A percentile compares a stretch with the other conserved stretches of the same genome.
Evolutionary conservation across 805 yeast species (phyloP).

Genomic region (Starmerella bombicola): DNA sequence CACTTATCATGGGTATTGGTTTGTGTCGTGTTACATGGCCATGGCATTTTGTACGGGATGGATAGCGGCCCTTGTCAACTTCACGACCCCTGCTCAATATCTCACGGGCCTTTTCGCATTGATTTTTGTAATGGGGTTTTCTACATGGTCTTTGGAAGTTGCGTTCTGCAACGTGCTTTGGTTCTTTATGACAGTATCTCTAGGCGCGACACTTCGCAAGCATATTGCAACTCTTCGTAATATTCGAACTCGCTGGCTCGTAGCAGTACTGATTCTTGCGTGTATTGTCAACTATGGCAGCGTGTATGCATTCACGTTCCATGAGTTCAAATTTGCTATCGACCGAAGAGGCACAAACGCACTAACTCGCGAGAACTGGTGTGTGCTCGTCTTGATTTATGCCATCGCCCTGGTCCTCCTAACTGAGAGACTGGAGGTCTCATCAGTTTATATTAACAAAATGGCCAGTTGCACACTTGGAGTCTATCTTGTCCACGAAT

Average conservation of each 20-base stretch:
- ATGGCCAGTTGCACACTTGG: conserved; percentile 10
- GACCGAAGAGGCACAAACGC: conserved; percentile 10
- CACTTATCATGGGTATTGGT: conserved; percentile 10
- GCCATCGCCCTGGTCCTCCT: conserved; percentile 7
- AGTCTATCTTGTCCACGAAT: conserved; percentile 16
- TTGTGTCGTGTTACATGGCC: conserved; percentile 9
- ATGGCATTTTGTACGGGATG: conserved; percentile 8
- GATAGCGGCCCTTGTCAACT: conserved; percentile 5
- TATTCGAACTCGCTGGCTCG: conserved; percentile 5
- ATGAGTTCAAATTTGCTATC: conserved; percentile 1
- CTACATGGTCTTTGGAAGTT: conserved; percentile 4
- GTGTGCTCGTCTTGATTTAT: conserved; percentile 2
- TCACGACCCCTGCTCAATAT: conserved; percentile 8
- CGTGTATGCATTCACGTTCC: conserved; percentile 5
- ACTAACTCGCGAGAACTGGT: conserved; percentile 10
- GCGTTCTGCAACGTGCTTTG: conserved; percentile 8
- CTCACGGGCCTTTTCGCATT: conserved; percentile 3
- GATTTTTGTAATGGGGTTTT: conserved; percentile 4
- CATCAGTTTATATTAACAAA: conserved; percentile 3
- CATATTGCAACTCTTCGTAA: background rate
- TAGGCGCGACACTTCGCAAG: conserved; percentile 13
- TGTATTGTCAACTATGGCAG: conserved; percentile 3
- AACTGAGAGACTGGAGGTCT: background rate
- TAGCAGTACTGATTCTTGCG: background rate
- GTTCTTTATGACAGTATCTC: conserved; percentile 7